Evolutionary conservation across 176 grass and related monocot genomes (phyloP).

Genomic region (Puya raimondii): DNA sequence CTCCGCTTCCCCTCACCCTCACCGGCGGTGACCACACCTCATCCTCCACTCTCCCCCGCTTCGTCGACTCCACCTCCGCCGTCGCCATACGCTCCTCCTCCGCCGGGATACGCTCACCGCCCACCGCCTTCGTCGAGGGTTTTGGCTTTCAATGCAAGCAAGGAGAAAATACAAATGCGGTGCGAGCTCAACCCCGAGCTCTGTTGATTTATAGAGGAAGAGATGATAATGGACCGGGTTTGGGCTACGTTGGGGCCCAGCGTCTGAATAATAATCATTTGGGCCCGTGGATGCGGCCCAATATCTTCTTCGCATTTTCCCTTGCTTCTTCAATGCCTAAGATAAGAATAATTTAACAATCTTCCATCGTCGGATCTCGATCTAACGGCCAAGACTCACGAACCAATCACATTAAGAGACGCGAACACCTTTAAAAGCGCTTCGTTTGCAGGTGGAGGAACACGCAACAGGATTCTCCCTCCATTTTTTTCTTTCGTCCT

Average conservation of each 20-base stretch:
- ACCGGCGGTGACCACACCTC: conserved; percentile 17
- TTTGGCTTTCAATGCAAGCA: no score
- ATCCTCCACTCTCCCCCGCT: conserved; percentile 23
- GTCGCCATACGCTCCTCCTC: conserved; percentile 27
- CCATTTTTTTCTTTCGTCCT: no score
- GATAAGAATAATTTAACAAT: background rate
- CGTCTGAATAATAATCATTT: no score
- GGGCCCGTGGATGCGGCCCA: background rate
- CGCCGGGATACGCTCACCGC: background rate
- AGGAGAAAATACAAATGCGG: no score
- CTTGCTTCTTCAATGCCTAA: background rate
- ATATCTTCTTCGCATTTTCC: background rate
- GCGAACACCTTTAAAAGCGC: background rate
- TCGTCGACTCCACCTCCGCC: conserved; percentile 60
- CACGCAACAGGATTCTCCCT: no score
- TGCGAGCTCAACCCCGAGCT: no score
- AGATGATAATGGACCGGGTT: no score
- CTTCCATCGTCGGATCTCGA: background rate
- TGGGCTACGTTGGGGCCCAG: no score
- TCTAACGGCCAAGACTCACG: background rate
- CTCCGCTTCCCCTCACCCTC: conserved; percentile 26
- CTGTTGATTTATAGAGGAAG: no score
- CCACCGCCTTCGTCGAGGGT: background rate
- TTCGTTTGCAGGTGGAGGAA: background rate
- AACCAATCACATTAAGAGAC: background rate